phyloP scores from a whole-genome alignment of 2,329 filamentous ascomycete genomes.

The Neoascochyta sp. region DNA sequence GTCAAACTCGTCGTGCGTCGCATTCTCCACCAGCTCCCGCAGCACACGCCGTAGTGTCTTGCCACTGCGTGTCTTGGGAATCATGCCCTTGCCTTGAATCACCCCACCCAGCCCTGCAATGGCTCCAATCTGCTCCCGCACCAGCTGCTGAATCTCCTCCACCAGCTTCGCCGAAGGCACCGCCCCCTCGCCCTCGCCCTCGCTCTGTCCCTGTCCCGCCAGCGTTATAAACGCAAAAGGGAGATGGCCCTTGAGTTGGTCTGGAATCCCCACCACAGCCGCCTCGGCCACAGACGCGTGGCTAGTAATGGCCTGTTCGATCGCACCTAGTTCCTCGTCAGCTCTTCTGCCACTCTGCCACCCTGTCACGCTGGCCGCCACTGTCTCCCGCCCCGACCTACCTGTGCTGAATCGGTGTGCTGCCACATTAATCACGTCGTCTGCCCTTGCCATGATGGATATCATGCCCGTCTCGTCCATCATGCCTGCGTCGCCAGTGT shows the following conservation, averaged over 20 bases:
- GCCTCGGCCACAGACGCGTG: conserved; percentile 78
- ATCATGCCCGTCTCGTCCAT: conserved; percentile 70
- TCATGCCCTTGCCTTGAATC: conserved; percentile 79
- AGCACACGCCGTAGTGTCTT: conserved; percentile 84
- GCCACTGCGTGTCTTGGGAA: conserved; percentile 86
- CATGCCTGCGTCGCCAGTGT: conserved; percentile 87
- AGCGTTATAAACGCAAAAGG: conserved; percentile 83
- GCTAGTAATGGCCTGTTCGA: conserved; percentile 85
- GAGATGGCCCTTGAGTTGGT: conserved; percentile 81
- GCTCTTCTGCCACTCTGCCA: no score
- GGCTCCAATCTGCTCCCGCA: conserved; percentile 77
- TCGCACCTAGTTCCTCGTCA: conserved; percentile 57
- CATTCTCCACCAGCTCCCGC: conserved; percentile 80
- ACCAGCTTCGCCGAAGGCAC: conserved; percentile 50
- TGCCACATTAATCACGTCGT: conserved; percentile 95
- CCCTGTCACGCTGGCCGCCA: no score
- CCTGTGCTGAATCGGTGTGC: conserved; percentile 87
- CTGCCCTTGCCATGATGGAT: conserved; percentile 61
- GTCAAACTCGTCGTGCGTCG: conserved; percentile 67
- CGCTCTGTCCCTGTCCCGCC: conserved; percentile 50
- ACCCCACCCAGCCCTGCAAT: conserved; percentile 85
- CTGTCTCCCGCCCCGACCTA: no score
- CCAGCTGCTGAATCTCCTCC: conserved; percentile 65
- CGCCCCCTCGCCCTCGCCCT: conserved; percentile 52
- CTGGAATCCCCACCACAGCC: conserved; percentile 81